Evolutionary conservation across 2,329 filamentous ascomycete genomes (phyloP), one percentile per base, ranked within the genome.

Genomic region (Diaporthe amygdali): DNA sequence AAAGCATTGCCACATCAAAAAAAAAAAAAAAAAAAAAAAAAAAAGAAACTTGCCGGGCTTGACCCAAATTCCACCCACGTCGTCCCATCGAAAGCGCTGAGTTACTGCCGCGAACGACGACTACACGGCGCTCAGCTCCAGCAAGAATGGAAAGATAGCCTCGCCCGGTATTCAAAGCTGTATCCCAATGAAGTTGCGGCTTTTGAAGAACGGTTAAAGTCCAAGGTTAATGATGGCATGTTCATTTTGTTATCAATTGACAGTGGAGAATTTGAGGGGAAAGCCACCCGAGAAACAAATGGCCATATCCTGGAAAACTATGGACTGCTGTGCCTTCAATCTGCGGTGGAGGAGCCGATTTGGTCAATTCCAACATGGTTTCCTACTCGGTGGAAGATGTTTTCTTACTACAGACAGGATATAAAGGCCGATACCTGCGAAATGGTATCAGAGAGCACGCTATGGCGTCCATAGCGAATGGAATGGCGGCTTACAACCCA

Each of bases 371-470:
- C 6, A 80, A 89, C 9, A 79, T 83, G 7, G 83, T 88, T 0
- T 81, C 82, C 5, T 78, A 83, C 9, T 87, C 87, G 77, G 88
- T 87, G 74, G 76, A 78, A 10, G 85, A 86, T 20, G 54, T 72
- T 0, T 69, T 61, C 30, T 27, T 64, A 8, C 47, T 66, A 4
- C 37, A 34, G 20, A 89, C 89, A 44, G 81, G 87, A 77, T 85
- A 85, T 71, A 75, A 80, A 0, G 88, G 88, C 3, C 83, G 88
- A 1, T 90, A 88, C 74, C 85, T 90, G 70, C 88, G 88, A 75
- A 90, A 85, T 77, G 88, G 88, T 30, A 86, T 90, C 66, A 85
- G 89, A 2, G 88, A 90, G 74, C 88, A 90, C 74, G 88, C 88
- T 55, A 91, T 91, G 89, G 84, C 84, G 2, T 79, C 85, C 27